These are phyloP conservation scores for Polygonum aviculare DNA, from an alignment of 148 eudicot genomes.

Conservation along the genomic window DNA sequence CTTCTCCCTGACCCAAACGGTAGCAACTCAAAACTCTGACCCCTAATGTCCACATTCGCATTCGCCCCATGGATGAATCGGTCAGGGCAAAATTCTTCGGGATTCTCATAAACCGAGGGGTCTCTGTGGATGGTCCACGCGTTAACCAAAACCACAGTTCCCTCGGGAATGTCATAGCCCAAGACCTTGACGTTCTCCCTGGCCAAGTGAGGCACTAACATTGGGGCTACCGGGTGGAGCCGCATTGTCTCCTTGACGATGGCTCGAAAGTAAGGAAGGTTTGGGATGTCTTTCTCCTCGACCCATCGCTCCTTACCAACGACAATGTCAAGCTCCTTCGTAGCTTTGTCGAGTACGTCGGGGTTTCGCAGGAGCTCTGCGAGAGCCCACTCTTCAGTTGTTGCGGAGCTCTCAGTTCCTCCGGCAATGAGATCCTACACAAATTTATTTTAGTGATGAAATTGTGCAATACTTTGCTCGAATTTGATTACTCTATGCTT, in stretches of 20 bases:
- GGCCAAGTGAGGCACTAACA: slow-evolving; percentile 58
- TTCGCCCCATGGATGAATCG: slow-evolving; percentile 41
- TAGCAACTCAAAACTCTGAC: slow-evolving; percentile 57
- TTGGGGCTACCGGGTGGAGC: slow-evolving; percentile 84
- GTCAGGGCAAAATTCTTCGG: slow-evolving; percentile 63
- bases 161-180: slow-evolving; percentile 67
- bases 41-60: slow-evolving; percentile 56
- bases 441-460: not conserved
- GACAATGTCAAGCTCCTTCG: slow-evolving; percentile 60
- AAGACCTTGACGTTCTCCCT: slow-evolving; percentile 51
- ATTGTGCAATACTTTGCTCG: no score
- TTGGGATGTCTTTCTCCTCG: slow-evolving; percentile 56
- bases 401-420: slow-evolving; percentile 89
- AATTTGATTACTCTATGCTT: no score
- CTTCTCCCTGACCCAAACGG: slow-evolving; percentile 86
- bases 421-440: slow-evolving; percentile 77
- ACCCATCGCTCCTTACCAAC: slow-evolving; percentile 76
- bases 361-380: slow-evolving; percentile 62
- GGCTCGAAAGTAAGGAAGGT: slow-evolving; percentile 63
- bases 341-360: slow-evolving; percentile 41
- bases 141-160: slow-evolving; percentile 47
- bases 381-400: slow-evolving; percentile 91
- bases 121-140: slow-evolving; percentile 76
- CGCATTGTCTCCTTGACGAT: slow-evolving; percentile 86
- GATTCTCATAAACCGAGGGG: slow-evolving; percentile 51